Evolutionary conservation across 495 filamentous ascomycete genomes (phyloP).

Genomic region (Parmelia sp.): DNA sequence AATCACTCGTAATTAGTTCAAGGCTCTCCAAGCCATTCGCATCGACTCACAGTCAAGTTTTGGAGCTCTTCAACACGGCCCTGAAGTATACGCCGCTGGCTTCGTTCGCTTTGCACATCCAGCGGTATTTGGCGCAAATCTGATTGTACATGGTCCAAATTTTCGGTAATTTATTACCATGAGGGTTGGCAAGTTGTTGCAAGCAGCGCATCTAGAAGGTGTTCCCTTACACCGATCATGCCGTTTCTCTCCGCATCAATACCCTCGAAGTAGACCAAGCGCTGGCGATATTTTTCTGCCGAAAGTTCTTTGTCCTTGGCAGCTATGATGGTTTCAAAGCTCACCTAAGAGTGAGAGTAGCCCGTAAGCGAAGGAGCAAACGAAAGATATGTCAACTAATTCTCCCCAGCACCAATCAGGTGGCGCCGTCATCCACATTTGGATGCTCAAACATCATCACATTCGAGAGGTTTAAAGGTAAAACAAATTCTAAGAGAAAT

Average conservation of each 20-base stretch:
- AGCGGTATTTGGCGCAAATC: background rate
- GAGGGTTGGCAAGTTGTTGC: background rate
- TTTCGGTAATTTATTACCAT: constrained; percentile 8
- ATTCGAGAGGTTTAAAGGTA: background rate
- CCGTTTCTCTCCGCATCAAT: constrained; percentile 6
- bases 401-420: background rate
- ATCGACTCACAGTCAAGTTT: constrained; percentile 12
- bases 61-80: constrained; percentile 9
- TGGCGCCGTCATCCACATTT: background rate
- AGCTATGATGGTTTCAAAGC: background rate
- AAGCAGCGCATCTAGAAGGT: background rate
- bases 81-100: constrained; percentile 3
- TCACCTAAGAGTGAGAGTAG: background rate
- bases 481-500: background rate
- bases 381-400: too few species aligned
- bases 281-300: background rate
- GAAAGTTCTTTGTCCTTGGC: background rate
- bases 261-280: background rate
- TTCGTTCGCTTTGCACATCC: constrained; percentile 11
- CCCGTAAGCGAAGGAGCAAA: background rate
- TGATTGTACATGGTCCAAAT: background rate
- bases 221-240: constrained; percentile 7
- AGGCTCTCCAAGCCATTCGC: background rate
- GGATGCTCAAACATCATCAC: background rate
- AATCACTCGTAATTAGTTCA: background rate